phyloP scores from a whole-genome alignment of 2,329 filamentous ascomycete species.

The Gyromitra esculenta region DNA sequence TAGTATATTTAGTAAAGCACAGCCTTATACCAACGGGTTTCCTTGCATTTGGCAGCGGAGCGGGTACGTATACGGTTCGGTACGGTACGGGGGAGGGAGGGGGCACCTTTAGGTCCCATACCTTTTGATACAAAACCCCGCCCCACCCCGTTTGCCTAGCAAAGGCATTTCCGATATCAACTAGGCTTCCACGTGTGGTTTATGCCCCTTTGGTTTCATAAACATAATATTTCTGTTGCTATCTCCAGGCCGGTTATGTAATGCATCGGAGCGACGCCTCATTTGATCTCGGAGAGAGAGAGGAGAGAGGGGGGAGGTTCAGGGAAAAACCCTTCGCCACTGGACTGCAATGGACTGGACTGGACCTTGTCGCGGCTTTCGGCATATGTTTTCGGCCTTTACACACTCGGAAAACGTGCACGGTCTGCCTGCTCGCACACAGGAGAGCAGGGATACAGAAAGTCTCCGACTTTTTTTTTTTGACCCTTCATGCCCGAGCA shows the following conservation, averaged over 20 bases:
- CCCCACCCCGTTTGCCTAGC: not conserved
- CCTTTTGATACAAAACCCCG: not conserved
- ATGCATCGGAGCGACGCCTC: slow-evolving; percentile 3
- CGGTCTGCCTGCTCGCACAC: not conserved
- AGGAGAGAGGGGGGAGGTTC: too few species aligned
- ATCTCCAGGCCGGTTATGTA: not conserved
- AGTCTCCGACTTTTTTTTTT: too few species aligned
- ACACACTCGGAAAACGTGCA: not conserved
- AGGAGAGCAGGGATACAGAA: too few species aligned
- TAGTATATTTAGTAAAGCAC: not conserved
- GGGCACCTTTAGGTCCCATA: not conserved
- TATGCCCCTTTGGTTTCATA: not conserved
- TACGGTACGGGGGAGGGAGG: not conserved
- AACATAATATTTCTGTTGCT: not conserved
- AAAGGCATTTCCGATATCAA: not conserved
- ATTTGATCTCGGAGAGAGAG: not conserved
- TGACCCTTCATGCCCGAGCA: too few species aligned
- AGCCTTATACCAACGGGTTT: not conserved
- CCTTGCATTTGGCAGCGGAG: not conserved
- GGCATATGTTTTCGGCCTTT: not conserved
- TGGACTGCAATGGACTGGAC: not conserved
- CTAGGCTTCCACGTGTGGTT: not conserved
- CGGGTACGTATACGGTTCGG: not conserved
- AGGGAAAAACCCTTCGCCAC: not conserved
- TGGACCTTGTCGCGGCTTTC: not conserved